Base-by-base conservation (phyloP, 2,329 filamentous ascomycete species). In the Trichophyton benhamiae region DNA sequence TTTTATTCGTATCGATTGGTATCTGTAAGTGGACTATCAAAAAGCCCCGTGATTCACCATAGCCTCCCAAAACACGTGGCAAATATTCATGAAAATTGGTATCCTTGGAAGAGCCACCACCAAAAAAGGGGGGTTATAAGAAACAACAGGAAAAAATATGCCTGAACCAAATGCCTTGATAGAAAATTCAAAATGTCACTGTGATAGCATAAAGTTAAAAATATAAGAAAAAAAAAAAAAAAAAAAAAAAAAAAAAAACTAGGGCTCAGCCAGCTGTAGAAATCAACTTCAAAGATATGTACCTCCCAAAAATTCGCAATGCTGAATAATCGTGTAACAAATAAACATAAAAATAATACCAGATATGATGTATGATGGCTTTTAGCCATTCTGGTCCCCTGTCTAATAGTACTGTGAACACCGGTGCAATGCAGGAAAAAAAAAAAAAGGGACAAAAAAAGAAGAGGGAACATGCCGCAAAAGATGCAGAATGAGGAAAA, bases 321-420 rank as follows among this genome's bases (percentile, higher is more conserved):
- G 52, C 27, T 3, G 15, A 36, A 22, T 52, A 22, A 52, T 27
- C 46, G 22, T 55, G 52, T 36, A 55, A 49, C 13, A 13, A 52
- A 49, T 49, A 13, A 53, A 15, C 27, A 9, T 55, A 20, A 36
- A 36, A 55, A 9, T 55, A 36, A 36, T 15, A 36, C 25, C 48
- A 30, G 17, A 53, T 38, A 13, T 38, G 13, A 13, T 38, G 33
- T 53, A 53, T 53, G 48, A 53, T 25, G 44, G 44, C 22, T 33
- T 53, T 53, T 9, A n/a, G 27, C 52, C 52, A 33, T 15, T 33
- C 52, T 55, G 52, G 25, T 36, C 33, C 52, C 30, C 30, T 55
- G 52, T 36, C 52, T 36, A 55, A 30, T 55, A 55, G 27, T 55
- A 36, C 27, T 55, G 52, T 55, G n/a, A 55, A 55, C 52, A 55